Percentiles rank a stretch among this genome's conserved stretches.
phyloP scores from a whole-genome alignment of 306 rosid genomes.

The Sesbania bispinosa region DNA sequence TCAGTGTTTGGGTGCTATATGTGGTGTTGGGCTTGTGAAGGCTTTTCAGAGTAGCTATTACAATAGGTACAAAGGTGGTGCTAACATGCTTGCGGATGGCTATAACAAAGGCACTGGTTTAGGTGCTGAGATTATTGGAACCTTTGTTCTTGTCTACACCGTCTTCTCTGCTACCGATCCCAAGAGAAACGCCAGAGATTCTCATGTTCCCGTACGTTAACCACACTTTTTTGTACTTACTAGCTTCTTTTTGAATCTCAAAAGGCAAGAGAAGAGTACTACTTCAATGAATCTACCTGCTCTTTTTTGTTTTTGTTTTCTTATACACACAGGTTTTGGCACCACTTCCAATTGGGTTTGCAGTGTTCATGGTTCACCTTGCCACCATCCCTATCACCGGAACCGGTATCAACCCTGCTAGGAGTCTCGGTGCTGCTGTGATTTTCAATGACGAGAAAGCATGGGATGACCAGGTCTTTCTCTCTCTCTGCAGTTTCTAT shows the following conservation, averaged over 20 bases:
- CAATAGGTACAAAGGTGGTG: constrained; percentile 40
- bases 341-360: constrained; percentile 54
- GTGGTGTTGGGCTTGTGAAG: constrained; percentile 40
- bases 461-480: constrained; percentile 42
- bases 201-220: constrained; percentile 44
- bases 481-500: background rate
- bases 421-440: constrained; percentile 46
- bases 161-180: constrained; percentile 55
- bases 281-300: too few species aligned
- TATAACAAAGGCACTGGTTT: constrained; percentile 39
- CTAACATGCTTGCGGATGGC: constrained; percentile 22
- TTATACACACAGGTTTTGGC: constrained; percentile 37
- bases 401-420: constrained; percentile 51
- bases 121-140: constrained; percentile 47
- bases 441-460: constrained; percentile 35
- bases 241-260: background rate
- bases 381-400: constrained; percentile 54
- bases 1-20: constrained; percentile 41
- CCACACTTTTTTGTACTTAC: background rate
- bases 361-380: constrained; percentile 43
- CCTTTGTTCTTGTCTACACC: constrained; percentile 47
- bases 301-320: background rate
- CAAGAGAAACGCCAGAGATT: constrained; percentile 45
- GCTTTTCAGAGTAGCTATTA: constrained; percentile 36
- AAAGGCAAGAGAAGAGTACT: background rate